These are phyloP conservation scores for Coemansia pectinata DNA, from an alignment of 192 early-diverging fungal species.

Conservation along the genomic window DNA sequence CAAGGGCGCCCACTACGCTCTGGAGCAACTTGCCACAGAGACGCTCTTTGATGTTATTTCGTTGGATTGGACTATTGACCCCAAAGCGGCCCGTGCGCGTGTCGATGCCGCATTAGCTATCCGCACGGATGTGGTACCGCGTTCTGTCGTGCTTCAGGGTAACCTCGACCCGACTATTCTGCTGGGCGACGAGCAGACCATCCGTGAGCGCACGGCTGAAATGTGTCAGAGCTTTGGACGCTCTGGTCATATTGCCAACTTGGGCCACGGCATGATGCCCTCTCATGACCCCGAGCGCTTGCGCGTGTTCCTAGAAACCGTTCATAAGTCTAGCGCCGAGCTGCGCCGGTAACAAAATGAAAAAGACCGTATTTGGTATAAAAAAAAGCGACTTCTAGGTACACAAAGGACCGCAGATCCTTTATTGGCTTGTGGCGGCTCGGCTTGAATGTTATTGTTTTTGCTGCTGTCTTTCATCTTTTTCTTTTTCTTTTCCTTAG, in stretches of 20 bases:
- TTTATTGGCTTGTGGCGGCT: background rate
- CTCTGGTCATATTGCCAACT: conserved; percentile 84
- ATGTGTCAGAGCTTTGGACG: conserved; percentile 86
- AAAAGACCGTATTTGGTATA: background rate
- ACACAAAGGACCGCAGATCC: background rate
- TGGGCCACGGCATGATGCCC: conserved; percentile 97
- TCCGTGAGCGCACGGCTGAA: conserved; percentile 66
- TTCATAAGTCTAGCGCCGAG: conserved; percentile 56
- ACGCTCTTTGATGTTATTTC: conserved; percentile 85
- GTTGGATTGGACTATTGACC: conserved; percentile 89
- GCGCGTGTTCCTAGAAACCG: conserved; percentile 68
- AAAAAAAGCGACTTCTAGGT: background rate
- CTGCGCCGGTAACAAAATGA: conserved; percentile 21
- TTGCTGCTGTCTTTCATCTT: background rate
- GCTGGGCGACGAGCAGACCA: conserved; percentile 72
- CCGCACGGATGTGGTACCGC: background rate
- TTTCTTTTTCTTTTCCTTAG: background rate
- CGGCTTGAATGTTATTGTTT: background rate
- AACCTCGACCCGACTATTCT: conserved; percentile 91
- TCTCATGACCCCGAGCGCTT: conserved; percentile 71
- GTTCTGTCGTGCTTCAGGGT: conserved; percentile 73
- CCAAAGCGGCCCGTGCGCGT: conserved; percentile 40
- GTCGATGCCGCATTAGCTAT: conserved; percentile 20
- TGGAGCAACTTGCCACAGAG: conserved; percentile 64
- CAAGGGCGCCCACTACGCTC: conserved; percentile 86